Conservation (phyloP, 805 yeast species). For the Candida dajiaensis region DNA sequence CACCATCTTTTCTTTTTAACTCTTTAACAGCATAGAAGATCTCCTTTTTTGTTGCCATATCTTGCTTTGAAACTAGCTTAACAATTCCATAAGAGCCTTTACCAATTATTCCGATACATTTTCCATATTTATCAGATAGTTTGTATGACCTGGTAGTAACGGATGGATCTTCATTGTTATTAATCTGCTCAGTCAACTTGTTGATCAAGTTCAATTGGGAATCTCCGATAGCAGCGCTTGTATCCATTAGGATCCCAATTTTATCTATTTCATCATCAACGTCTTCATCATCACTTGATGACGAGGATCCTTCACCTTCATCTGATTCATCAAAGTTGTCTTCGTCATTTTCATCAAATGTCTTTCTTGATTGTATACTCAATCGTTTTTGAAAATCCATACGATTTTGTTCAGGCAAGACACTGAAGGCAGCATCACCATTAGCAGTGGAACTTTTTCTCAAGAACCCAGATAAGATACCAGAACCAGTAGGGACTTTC, state of each 20-base stretch:
- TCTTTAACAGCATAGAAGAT: slow-evolving; percentile 92
- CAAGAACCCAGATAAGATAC: slow-evolving; percentile 21
- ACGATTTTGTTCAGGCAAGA: slow-evolving; percentile 24
- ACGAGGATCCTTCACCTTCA: slow-evolving; percentile 5
- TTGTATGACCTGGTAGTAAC: slow-evolving; percentile 25
- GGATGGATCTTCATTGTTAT: slow-evolving; percentile 25
- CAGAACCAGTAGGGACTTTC: slow-evolving; percentile 16
- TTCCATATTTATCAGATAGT: slow-evolving; percentile 43
- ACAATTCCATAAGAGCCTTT: slow-evolving; percentile 99
- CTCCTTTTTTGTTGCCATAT: slow-evolving; percentile 70
- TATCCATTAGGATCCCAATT: slow-evolving; percentile 1
- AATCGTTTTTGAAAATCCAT: slow-evolving; percentile 23
- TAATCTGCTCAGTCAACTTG: slow-evolving; percentile 40
- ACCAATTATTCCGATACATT: slow-evolving; percentile 57
- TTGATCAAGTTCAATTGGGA: slow-evolving; percentile 44
- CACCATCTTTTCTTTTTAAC: slow-evolving; percentile 93
- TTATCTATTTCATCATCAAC: slow-evolving; percentile 5
- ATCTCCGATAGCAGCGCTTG: slow-evolving; percentile 41
- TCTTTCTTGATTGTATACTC: slow-evolving; percentile 22
- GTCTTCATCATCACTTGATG: slow-evolving; percentile 4
- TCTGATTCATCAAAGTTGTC: slow-evolving; percentile 5
- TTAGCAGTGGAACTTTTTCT: slow-evolving; percentile 10
- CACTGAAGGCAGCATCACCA: slow-evolving; percentile 20
- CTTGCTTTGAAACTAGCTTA: slow-evolving; percentile 85
- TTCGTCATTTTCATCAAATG: slow-evolving; percentile 16